Evolutionary conservation across 1,284 basidiomycete genomes (phyloP), one percentile per base, ranked within the genome.

Genomic region (Phenoliferia sp.): DNA sequence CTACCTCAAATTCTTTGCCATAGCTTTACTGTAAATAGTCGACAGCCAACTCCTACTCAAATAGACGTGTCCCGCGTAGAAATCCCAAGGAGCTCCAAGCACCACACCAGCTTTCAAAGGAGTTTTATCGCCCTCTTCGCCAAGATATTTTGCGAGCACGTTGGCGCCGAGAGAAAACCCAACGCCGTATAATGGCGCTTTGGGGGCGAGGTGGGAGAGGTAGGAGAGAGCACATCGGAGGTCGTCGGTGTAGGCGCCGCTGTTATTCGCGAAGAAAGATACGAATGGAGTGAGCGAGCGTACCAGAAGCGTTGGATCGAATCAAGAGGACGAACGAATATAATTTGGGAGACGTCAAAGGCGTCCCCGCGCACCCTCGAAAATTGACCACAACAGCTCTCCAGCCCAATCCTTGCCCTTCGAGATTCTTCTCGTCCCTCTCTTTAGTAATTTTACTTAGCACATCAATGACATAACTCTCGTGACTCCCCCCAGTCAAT

Each of bases 121-220:
- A 68, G 88, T 89, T 12, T 82, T 76, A n/a, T 85, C 83, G 12
- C 90, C 90, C 77, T 94, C 89, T 79, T 96, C 88, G 7, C 90
- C 93, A 60, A 95, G 81, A 79, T 96, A 97, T 70, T 92, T 86
- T n/a, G 91, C 89, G 70, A 99, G 81, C 54, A 98, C 88, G 76
- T 92, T 92, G 48, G 94, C 92, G 61, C 95, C 96, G 58, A 99
- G 85, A 3, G 92, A 96, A 81, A 97, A 99, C 7, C 93, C 93
- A 33, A 96, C 81, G 16, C 91, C 95, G 36, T 94, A 81, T 50
- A 98, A 81, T 9, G 88, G 89, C 0, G 94, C 91, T 29, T 84
- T 80, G 2, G 96, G 94, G 75, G 88, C 94, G 67, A 82, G 80
- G 67, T 85, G 80, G 6, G 87, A 83, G 62, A 98, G 85, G 79